phyloP scores from a whole-genome alignment of 257 asterid species.

The Henckelia pumila region DNA sequence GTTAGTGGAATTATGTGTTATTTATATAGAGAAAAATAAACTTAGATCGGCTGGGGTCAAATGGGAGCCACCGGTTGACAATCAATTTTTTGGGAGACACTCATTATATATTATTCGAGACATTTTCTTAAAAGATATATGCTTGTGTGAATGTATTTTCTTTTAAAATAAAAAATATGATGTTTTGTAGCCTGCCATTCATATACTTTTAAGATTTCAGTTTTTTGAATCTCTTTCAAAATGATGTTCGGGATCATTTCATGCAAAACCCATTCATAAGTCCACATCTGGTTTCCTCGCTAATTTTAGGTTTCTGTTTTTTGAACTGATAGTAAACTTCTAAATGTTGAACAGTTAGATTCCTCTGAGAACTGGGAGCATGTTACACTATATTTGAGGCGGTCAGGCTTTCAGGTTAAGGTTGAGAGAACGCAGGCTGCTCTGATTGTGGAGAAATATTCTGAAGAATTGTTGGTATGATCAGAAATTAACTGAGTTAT shows the following conservation, averaged over 20 bases:
- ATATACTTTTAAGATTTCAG: not conserved
- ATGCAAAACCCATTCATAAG: not conserved
- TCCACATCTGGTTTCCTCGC: not conserved
- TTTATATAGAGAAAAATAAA: too few relatives aligned
- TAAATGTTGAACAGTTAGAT: slow-evolving; percentile 51
- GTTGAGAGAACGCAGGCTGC: slow-evolving; percentile 61
- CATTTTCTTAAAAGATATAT: too few relatives aligned
- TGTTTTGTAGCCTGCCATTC: not conserved
- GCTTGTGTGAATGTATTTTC: too few relatives aligned
- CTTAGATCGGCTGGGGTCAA: too few relatives aligned
- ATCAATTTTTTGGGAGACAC: too few relatives aligned
- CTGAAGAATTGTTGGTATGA: slow-evolving; percentile 81
- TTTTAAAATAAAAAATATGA: too few relatives aligned
- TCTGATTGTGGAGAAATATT: slow-evolving; percentile 60
- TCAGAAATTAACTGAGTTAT: too few relatives aligned
- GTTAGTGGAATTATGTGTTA: too few relatives aligned
- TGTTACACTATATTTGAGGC: slow-evolving; percentile 55
- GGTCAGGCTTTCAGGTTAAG: slow-evolving; percentile 76
- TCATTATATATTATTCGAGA: too few relatives aligned
- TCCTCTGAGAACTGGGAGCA: slow-evolving; percentile 89
- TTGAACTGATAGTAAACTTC: slow-evolving; percentile 13
- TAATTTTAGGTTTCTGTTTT: not conserved
- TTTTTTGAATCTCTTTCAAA: not conserved
- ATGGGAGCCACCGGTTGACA: too few relatives aligned
- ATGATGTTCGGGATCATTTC: not conserved